A percentile compares a stretch with the other conserved stretches of the same genome.
Evolutionary conservation across 768 basidiomycete genomes (phyloP).

Genomic region (Terana coerulea): DNA sequence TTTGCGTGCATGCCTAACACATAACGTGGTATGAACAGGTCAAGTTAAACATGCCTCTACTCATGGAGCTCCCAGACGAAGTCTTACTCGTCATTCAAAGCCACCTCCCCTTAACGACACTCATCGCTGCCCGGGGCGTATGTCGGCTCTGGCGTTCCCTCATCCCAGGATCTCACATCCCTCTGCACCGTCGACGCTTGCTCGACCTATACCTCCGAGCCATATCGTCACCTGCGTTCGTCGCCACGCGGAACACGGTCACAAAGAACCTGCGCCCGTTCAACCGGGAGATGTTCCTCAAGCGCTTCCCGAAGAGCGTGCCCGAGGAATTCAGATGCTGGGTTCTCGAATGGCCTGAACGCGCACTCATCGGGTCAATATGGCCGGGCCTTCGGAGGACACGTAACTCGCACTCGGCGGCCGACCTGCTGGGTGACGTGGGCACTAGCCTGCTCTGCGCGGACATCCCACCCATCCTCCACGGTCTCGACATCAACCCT

Average conservation of each 20-base stretch:
- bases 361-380: slow-evolving; percentile 13
- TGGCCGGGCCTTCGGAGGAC: slow-evolving; percentile 21
- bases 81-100: slow-evolving; percentile 19
- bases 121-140: slow-evolving; percentile 21
- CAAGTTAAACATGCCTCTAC: neutral
- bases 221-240: slow-evolving; percentile 17
- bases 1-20: no score
- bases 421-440: neutral
- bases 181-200: slow-evolving; percentile 16
- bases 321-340: slow-evolving; percentile 23
- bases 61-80: slow-evolving; percentile 14
- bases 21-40: no score
- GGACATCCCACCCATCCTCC: neutral
- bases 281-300: slow-evolving; percentile 12
- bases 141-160: slow-evolving; percentile 17
- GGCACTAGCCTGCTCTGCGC: neutral
- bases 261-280: slow-evolving; percentile 14
- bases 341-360: slow-evolving; percentile 26
- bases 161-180: slow-evolving; percentile 17
- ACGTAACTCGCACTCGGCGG: neutral
- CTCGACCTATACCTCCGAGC: slow-evolving; percentile 20
- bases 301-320: slow-evolving; percentile 8
- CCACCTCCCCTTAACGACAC: slow-evolving; percentile 16
- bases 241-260: slow-evolving; percentile 14
- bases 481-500: neutral